Evolutionary conservation across 306 rosid genomes (phyloP).

Genomic region (Acmispon strigosus): DNA sequence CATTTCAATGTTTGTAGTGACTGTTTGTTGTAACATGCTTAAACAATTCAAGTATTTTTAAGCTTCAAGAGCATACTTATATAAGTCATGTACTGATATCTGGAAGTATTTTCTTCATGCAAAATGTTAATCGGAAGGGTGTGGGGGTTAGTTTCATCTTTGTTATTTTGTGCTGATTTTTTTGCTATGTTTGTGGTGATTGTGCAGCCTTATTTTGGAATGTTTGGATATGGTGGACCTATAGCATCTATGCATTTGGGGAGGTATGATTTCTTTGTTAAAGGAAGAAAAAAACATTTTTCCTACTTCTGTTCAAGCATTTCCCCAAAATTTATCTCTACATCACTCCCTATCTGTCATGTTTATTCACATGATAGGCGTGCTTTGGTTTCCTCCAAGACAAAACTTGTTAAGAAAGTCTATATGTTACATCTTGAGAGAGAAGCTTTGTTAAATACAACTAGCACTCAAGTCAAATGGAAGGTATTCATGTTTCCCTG

Average conservation of each 20-base stretch:
- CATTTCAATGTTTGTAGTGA: not conserved
- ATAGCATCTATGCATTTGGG: conserved; percentile 64
- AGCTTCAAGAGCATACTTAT: not conserved
- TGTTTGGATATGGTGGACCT: conserved; percentile 73
- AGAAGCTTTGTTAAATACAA: conserved; percentile 41
- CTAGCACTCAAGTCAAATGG: conserved; percentile 38
- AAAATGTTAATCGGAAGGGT: not conserved
- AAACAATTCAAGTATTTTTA: not conserved
- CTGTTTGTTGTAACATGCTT: not conserved
- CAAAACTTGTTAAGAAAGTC: conserved; percentile 34
- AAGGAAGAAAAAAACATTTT: not conserved
- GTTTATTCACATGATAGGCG: conserved; percentile 24
- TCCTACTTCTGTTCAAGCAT: not conserved
- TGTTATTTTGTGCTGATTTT: not conserved
- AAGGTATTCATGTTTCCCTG: conserved; percentile 31
- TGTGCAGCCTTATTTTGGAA: conserved; percentile 63
- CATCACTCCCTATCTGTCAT: not conserved
- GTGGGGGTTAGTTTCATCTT: not conserved
- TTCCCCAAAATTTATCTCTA: not conserved
- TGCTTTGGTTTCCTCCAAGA: conserved; percentile 51
- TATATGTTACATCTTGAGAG: conserved; percentile 38
- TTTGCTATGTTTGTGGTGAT: not conserved
- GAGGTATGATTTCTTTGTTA: conserved; percentile 23
- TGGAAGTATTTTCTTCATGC: not conserved
- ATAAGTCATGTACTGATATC: not conserved